A percentile compares a stretch with the other conserved stretches of the same genome.
These are phyloP conservation scores for Collybia sordida DNA, from an alignment of 768 basidiomycete genomes.

Conservation along the genomic window DNA sequence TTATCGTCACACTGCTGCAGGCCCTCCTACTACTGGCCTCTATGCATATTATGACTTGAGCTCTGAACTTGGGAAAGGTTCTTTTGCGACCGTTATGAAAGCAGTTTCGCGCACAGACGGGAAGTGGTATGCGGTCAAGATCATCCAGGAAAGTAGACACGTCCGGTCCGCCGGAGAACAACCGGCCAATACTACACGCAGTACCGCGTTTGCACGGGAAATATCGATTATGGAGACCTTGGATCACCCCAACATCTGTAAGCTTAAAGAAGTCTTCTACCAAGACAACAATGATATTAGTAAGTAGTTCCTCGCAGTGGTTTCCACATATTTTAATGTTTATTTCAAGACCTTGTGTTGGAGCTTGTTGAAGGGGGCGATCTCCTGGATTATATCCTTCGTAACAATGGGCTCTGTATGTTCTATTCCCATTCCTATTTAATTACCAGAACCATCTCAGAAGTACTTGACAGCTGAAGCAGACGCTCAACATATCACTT, in stretches of 20 bases:
- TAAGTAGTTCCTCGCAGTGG: slow-evolving; percentile 32
- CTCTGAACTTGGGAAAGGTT: slow-evolving; percentile 81
- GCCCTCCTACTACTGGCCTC: slow-evolving; percentile 49
- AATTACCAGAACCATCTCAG: background rate
- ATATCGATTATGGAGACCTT: slow-evolving; percentile 77
- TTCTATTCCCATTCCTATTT: background rate
- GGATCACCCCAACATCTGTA: slow-evolving; percentile 81
- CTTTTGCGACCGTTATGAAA: slow-evolving; percentile 89
- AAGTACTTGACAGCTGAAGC: slow-evolving; percentile 41
- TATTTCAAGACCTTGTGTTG: slow-evolving; percentile 66
- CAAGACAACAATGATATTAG: slow-evolving; percentile 54
- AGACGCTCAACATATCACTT: slow-evolving; percentile 67
- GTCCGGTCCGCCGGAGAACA: slow-evolving; percentile 25
- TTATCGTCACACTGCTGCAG: slow-evolving; percentile 61
- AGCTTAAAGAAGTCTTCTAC: slow-evolving; percentile 74
- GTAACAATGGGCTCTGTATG: slow-evolving; percentile 60
- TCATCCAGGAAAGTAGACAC: slow-evolving; percentile 61
- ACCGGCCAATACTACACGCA: slow-evolving; percentile 17
- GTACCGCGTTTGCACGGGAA: slow-evolving; percentile 57
- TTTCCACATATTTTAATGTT: slow-evolving; percentile 5
- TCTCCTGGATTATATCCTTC: slow-evolving; percentile 77
- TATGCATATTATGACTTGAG: slow-evolving; percentile 67
- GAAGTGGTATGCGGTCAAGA: slow-evolving; percentile 83
- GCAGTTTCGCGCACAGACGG: slow-evolving; percentile 74
- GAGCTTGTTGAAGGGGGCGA: slow-evolving; percentile 90